Evolutionary conservation across 2,329 filamentous ascomycete genomes (phyloP).

Genomic region (Diaporthe humulicola): DNA sequence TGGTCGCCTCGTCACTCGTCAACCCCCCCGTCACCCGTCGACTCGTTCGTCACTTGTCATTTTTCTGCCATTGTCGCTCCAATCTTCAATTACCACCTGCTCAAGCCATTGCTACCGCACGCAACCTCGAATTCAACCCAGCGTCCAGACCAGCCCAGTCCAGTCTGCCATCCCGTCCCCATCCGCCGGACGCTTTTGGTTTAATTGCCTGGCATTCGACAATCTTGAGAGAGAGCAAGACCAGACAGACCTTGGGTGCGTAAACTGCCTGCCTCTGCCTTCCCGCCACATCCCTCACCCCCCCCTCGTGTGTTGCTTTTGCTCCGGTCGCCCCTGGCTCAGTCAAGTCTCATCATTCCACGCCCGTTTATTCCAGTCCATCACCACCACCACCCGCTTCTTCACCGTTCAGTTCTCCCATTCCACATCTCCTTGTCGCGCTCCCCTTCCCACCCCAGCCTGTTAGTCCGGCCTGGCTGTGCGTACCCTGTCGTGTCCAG

Average conservation of each 20-base stretch:
- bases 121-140: conserved; percentile 1
- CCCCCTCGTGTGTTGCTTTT: neutral
- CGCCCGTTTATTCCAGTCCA: conserved; percentile 11
- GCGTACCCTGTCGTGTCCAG: conserved; percentile 12
- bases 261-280: neutral
- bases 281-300: neutral
- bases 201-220: conserved; percentile 14
- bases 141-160: conserved; percentile 10
- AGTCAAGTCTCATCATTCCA: conserved; percentile 27
- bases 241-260: conserved; percentile 22
- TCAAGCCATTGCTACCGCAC: conserved; percentile 3
- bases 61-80: conserved; percentile 17
- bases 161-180: conserved; percentile 6
- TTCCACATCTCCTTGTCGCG: conserved; percentile 15
- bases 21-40: conserved; percentile 3
- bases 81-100: conserved; percentile 3
- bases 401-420: conserved; percentile 20
- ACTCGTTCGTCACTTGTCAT: conserved; percentile 29
- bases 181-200: conserved; percentile 14
- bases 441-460: conserved; percentile 6
- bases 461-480: conserved; percentile 6
- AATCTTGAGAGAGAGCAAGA: conserved; percentile 3
- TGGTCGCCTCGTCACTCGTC: conserved; percentile 33
- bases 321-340: conserved; percentile 9
- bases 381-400: conserved; percentile 9